Conservation (phyloP, 2,329 filamentous ascomycete species). For the Knufia fluminis region DNA sequence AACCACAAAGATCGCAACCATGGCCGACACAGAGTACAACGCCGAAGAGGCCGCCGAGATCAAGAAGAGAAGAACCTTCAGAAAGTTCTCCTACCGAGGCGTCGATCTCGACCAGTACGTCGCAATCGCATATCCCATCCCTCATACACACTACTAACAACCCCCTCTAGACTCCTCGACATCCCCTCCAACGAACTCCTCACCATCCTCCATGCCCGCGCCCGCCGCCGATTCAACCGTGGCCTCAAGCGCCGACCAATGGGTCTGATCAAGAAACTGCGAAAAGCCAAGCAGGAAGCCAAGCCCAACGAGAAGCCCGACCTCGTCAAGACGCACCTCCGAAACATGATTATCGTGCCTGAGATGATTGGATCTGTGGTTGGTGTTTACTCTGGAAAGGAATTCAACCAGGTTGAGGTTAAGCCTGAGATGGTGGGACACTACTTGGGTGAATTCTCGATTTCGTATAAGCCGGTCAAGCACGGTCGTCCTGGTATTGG, state of each 20-base stretch:
- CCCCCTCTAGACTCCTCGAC: conserved; percentile 73
- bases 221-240: conserved; percentile 98
- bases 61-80: conserved; percentile 99
- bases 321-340: conserved; percentile 97
- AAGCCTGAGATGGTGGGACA: conserved; percentile 99
- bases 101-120: conserved; percentile 99
- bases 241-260: conserved; percentile 99
- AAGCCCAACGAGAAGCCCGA: conserved; percentile 99
- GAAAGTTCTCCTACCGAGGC: conserved; percentile 99
- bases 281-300: conserved; percentile 98
- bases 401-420: conserved; percentile 99
- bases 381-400: conserved; percentile 99
- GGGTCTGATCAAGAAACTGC: conserved; percentile 99
- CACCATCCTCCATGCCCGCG: conserved; percentile 98
- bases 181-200: conserved; percentile 97
- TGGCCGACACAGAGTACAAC: conserved; percentile 89
- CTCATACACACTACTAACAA: conserved; percentile 1
- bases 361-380: conserved; percentile 99
- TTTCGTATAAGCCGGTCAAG: conserved; percentile 99
- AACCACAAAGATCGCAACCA: conserved; percentile 47
- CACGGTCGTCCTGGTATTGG: conserved; percentile 99
- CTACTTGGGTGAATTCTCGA: conserved; percentile 98
- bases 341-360: conserved; percentile 99
- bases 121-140: too few relatives aligned
- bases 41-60: conserved; percentile 97